Evolutionary conservation across 441 rosid genomes (phyloP), one percentile per base, ranked within the genome.

Genomic region (Syzygium malaccense): DNA sequence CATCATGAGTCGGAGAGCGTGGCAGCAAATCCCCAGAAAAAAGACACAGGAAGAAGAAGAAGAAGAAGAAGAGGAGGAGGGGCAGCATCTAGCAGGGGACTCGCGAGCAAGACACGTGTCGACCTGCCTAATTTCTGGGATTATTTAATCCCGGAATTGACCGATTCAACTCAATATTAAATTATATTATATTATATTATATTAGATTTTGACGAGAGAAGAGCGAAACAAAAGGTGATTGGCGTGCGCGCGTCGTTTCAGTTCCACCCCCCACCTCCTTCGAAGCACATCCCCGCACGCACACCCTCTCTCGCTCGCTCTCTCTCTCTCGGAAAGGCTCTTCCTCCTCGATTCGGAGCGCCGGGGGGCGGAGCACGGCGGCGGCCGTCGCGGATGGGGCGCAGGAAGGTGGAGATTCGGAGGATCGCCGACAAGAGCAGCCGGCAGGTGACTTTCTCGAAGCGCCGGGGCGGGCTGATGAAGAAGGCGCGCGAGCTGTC

Each of bases 121-220:
- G 49, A 0, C 17, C 4, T 13, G 4, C 8, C 28, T 41, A 41
- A 75, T 41, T 37, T 37, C 28, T 12, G 17, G 80, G 28, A 71
- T 37, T 71, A 37, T 33, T 71, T 75, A 75, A 12, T 75, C 51
- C 1, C 14, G 1, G 83, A 41, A 41, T 75, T 2, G 83, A 75
- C n/a, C 6, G 6, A 23, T 10, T 41, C 18, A 0, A 6, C 18
- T 41, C 10, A 0, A 1, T 4, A 23, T 41, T 75, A 75, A 71
- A 41, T 75, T 41, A 2, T 2, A 23, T 37, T 75, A 75, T 33
- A 37, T 75, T 41, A 41, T 2, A 41, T 41, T 41, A 41, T 37
- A 41, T 75, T 41, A 41, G 83, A 41, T 23, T 75, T 75, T 26
- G 28, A 6, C 83, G 53, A 23, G 13, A 23, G 3, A 75, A 23